Percentiles rank a stretch among this genome's conserved stretches.
Conservation (phyloP, 2,329 filamentous ascomycete genomes). For the Ceratocystis harringtonii region DNA sequence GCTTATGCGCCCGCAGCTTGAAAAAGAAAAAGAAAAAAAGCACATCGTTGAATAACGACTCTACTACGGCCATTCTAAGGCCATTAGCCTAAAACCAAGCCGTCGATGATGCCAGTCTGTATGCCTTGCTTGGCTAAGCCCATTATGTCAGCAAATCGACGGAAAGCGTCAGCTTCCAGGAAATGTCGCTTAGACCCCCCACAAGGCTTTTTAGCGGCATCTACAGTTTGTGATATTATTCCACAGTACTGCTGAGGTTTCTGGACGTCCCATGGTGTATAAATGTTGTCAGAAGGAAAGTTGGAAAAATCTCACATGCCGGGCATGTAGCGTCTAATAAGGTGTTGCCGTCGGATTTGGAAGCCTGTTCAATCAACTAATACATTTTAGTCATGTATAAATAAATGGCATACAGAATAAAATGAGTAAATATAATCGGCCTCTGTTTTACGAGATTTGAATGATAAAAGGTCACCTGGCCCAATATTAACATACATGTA, state of each 20-base stretch:
- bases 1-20: too few species aligned
- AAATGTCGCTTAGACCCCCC: too few species aligned
- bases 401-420: too few species aligned
- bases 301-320: background rate
- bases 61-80: too few species aligned
- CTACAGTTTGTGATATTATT: background rate
- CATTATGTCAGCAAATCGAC: background rate
- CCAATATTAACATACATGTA: background rate
- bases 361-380: too few species aligned
- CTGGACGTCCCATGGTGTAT: background rate
- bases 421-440: background rate
- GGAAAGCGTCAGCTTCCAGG: background rate
- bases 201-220: background rate
- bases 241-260: background rate
- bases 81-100: background rate
- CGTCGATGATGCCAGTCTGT: background rate
- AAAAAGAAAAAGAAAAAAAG: too few species aligned
- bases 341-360: too few species aligned
- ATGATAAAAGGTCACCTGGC: background rate
- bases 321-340: too few species aligned
- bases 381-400: too few species aligned
- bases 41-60: too few species aligned
- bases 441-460: background rate
- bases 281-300: background rate
- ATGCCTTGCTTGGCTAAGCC: background rate